Percentiles rank a stretch among this genome's conserved stretches.
Conservation (phyloP, 2,329 filamentous ascomycete species). For the Trichoderma citrinoviride region DNA sequence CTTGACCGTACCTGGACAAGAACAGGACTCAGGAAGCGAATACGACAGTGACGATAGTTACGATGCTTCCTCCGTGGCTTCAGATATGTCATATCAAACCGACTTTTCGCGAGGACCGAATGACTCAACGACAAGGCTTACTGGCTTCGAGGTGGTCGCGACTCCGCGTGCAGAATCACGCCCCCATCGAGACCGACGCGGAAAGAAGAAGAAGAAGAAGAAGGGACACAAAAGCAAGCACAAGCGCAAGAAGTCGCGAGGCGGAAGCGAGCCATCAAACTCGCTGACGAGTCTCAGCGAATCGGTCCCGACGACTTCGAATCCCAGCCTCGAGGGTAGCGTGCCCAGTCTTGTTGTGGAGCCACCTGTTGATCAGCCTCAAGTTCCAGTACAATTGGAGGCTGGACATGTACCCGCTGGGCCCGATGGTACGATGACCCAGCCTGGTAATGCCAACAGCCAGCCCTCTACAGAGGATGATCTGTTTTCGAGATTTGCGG, state of each 20-base stretch:
- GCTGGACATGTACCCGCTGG: neutral
- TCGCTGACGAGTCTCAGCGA: neutral
- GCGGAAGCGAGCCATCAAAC: conserved; percentile 12
- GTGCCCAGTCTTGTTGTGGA: neutral
- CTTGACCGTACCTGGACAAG: neutral
- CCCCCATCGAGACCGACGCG: neutral
- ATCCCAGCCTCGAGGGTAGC: neutral
- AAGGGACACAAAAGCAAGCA: conserved; percentile 29
- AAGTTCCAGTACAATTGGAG: neutral
- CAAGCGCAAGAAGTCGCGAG: conserved; percentile 33
- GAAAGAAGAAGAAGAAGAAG: conserved; percentile 17
- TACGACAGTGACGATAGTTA: neutral
- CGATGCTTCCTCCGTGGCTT: neutral
- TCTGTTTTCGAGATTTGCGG: neutral
- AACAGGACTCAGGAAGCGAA: neutral
- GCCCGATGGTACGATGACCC: neutral
- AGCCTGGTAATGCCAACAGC: neutral
- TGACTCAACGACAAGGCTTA: neutral
- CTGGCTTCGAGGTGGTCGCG: conserved; percentile 1
- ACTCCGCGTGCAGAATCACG: neutral
- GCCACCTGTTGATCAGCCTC: neutral
- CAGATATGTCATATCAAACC: neutral
- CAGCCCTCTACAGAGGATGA: neutral
- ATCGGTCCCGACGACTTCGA: neutral
- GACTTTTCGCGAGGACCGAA: neutral